A percentile compares a stretch with the other conserved stretches of the same genome.
These are phyloP conservation scores for Lactarius quietus DNA, from an alignment of 768 basidiomycete species.

Conservation along the genomic window DNA sequence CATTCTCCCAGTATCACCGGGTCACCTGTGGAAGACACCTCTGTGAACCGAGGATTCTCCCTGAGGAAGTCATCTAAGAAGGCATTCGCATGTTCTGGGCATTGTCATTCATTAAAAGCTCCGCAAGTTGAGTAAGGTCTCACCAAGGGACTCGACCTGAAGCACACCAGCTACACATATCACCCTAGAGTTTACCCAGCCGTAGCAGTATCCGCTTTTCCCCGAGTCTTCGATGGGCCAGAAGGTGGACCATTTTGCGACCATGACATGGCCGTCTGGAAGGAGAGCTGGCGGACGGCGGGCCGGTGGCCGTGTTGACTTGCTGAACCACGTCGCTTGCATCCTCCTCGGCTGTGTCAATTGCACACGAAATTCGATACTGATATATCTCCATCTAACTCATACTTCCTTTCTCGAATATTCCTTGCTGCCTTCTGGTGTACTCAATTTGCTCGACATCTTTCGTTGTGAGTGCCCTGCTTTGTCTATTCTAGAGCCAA, in stretches of 20 bases:
- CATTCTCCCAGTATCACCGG: slow-evolving; percentile 21
- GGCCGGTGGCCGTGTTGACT: slow-evolving; percentile 11
- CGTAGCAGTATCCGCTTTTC: slow-evolving; percentile 22
- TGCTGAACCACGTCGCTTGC: slow-evolving; percentile 2
- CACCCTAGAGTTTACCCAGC: slow-evolving; percentile 19
- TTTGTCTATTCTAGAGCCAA: not conserved
- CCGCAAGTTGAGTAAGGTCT: not conserved
- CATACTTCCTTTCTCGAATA: not conserved
- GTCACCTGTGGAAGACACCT: slow-evolving; percentile 18
- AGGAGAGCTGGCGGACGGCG: slow-evolving; percentile 7
- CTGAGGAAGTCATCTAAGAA: slow-evolving; percentile 15
- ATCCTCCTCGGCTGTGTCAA: slow-evolving; percentile 3
- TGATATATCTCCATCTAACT: slow-evolving; percentile 21
- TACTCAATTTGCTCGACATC: not conserved
- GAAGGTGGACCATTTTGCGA: slow-evolving; percentile 16
- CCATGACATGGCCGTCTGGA: slow-evolving; percentile 20
- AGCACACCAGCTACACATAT: slow-evolving; percentile 24
- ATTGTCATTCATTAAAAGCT: not conserved
- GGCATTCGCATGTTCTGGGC: slow-evolving; percentile 14
- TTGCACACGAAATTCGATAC: slow-evolving; percentile 3
- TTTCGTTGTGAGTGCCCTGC: slow-evolving; percentile 4
- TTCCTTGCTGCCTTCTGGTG: slow-evolving; percentile 11
- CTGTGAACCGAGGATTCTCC: slow-evolving; percentile 19
- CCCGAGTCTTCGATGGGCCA: slow-evolving; percentile 24
- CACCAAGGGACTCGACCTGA: slow-evolving; percentile 12